Conservation (phyloP, 495 filamentous ascomycete species). For the Penicillium angulare region DNA sequence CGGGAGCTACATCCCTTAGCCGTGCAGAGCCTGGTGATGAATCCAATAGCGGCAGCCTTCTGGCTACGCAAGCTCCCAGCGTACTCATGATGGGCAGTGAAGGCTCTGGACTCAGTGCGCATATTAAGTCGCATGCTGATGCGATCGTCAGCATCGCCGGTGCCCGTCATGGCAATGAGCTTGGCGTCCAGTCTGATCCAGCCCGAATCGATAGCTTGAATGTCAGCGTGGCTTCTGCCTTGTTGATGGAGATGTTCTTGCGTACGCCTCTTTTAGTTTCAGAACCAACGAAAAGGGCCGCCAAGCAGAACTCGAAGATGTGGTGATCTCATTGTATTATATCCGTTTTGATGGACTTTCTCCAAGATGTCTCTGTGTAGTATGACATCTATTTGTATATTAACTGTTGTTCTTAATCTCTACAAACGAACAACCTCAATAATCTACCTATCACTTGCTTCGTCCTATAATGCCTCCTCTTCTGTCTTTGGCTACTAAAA, state of each 20-base stretch:
- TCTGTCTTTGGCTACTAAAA: too few species aligned
- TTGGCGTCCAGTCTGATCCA: constrained; percentile 38
- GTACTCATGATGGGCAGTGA: constrained; percentile 83
- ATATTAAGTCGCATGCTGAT: constrained; percentile 63
- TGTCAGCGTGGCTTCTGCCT: constrained; percentile 77
- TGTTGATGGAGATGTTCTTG: constrained; percentile 68
- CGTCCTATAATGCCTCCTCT: too few species aligned
- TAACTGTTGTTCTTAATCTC: not conserved
- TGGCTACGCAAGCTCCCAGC: constrained; percentile 60
- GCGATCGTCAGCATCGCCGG: constrained; percentile 54
- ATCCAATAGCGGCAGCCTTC: constrained; percentile 18
- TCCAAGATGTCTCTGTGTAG: not conserved
- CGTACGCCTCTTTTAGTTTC: constrained; percentile 38
- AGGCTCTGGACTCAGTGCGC: constrained; percentile 65
- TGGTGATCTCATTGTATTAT: constrained; percentile 9
- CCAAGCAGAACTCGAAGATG: constrained; percentile 20
- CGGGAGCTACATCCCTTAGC: constrained; percentile 27
- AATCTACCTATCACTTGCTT: too few species aligned
- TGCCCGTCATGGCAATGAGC: constrained; percentile 28
- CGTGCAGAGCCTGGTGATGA: constrained; percentile 4
- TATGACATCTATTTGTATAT: not conserved
- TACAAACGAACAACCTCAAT: too few species aligned
- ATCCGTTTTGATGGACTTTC: not conserved
- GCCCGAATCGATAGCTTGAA: constrained; percentile 74
- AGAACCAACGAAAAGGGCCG: constrained; percentile 18